Evolutionary conservation across 495 filamentous ascomycete genomes (phyloP).

Genomic region (Aspergillus nanangensis): DNA sequence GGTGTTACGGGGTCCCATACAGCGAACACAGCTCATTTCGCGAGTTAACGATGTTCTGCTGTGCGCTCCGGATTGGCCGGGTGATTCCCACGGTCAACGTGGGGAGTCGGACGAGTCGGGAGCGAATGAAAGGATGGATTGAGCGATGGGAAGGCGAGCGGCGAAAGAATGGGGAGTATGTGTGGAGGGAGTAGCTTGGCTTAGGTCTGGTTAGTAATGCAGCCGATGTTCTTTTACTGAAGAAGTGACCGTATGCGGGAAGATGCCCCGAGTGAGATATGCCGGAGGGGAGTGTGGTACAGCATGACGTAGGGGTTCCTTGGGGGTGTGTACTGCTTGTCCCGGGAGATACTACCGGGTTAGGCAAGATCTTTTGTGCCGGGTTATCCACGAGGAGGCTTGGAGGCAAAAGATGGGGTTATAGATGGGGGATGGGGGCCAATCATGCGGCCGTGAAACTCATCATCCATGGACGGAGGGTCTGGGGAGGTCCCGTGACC

Average conservation of each 20-base stretch:
- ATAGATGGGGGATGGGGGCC: no score
- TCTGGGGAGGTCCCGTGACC: background rate
- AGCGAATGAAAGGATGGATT: constrained; percentile 87
- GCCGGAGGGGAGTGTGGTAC: no score
- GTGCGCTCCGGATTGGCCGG: constrained; percentile 77
- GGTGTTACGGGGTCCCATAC: constrained; percentile 90
- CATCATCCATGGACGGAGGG: background rate
- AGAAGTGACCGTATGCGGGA: no score
- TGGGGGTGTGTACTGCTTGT: no score
- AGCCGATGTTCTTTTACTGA: no score
- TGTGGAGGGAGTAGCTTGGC: constrained; percentile 7
- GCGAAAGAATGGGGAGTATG: constrained; percentile 71
- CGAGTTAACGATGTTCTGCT: constrained; percentile 90
- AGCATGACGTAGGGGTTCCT: background rate
- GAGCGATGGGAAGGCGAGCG: constrained; percentile 85
- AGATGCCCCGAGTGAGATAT: no score
- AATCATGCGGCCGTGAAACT: background rate
- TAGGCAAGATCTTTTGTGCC: no score
- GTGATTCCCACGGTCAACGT: constrained; percentile 95
- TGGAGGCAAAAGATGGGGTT: no score
- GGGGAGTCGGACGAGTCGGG: constrained; percentile 61
- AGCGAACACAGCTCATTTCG: constrained; percentile 92
- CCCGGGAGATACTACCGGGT: background rate
- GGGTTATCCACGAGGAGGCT: no score
- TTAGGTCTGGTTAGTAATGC: no score